Evolutionary conservation across 176 grass and related monocot species (phyloP), one percentile per base, ranked within the genome.

Genomic region (Dactylis glomerata): DNA sequence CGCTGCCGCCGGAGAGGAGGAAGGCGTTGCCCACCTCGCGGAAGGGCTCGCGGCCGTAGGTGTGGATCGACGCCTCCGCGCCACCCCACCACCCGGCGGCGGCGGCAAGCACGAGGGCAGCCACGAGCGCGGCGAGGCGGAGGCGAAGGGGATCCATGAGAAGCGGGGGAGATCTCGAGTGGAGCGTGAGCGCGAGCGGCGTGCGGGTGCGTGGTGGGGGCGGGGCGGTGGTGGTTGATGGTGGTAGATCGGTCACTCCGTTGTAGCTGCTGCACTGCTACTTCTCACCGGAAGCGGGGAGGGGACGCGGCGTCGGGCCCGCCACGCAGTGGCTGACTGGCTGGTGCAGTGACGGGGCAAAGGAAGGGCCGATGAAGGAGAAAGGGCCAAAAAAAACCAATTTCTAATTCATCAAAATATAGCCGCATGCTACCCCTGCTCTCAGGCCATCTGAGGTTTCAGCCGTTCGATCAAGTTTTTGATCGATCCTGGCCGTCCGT

Each of bases 1-100:
- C 97, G 82, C 97, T 99, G 44, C 97, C 97, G 41, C 97, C 97
- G 79, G 93, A 96, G 83, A 99, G 93, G 73, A 99, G 97, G 88
- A 99, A 92, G 31, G 97, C 91, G 80, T 99, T 99, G 19, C 96
- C 96, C 65, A 99, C 96, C 85, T 99, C 96, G 68, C 91, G 91
- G 88, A 99, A 99, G 28, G 96, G 86, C 84, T 96, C 91, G 81
- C 73, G 81, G 28, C 90, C 84, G 91, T 99, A 99, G 54, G 90
- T 93, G 84, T 99, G 96, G 90, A 99, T 94, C 37, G 96, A 99
- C 45, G 87, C 96, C 61, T 92, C 87, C 65, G 73, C 91, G 44
- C 86, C 38, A 37, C 75, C 57, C 58, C 69, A 75, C 74, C 81
- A 88, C 17, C 74, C 74, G 72, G 27, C 72, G 46, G 8, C 26